Percentiles rank a stretch among this genome's conserved stretches.
phyloP scores from a whole-genome alignment of 352 stramenopile species.

The Phytophthora boehmeriae region DNA sequence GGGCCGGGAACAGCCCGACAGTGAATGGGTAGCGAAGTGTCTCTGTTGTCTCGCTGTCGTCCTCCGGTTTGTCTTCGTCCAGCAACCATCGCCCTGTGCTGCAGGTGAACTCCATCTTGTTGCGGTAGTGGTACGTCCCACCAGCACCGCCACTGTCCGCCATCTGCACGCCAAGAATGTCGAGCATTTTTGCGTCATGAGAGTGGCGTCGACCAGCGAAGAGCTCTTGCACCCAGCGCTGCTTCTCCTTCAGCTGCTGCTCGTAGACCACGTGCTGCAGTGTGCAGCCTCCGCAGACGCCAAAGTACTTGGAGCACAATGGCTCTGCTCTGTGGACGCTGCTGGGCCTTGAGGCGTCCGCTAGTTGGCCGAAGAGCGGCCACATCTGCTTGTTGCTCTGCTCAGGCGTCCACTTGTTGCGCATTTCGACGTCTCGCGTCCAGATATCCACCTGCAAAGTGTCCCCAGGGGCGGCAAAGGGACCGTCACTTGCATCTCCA shows the following conservation, averaged over 20 bases:
- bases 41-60: not conserved
- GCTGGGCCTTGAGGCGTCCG: conserved; percentile 35
- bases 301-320: conserved; percentile 65
- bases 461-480: conserved; percentile 67
- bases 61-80: conserved; percentile 39
- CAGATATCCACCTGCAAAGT: conserved; percentile 52
- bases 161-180: conserved; percentile 44
- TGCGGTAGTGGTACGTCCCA: conserved; percentile 62
- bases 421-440: conserved; percentile 46
- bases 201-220: conserved; percentile 37
- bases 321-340: conserved; percentile 47
- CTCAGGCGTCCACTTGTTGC: conserved; percentile 22
- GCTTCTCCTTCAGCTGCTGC: conserved; percentile 68
- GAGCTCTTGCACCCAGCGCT: conserved; percentile 48
- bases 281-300: conserved; percentile 69
- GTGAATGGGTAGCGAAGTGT: conserved; percentile 47
- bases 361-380: conserved; percentile 47
- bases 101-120: conserved; percentile 89
- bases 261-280: conserved; percentile 68
- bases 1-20: conserved; percentile 74
- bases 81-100: conserved; percentile 76
- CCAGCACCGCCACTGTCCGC: not conserved
- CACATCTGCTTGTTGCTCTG: conserved; percentile 16
- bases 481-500: conserved; percentile 42
- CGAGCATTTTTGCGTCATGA: conserved; percentile 38